Conservation (phyloP, 768 basidiomycete species). For the Suillus luteus region DNA sequence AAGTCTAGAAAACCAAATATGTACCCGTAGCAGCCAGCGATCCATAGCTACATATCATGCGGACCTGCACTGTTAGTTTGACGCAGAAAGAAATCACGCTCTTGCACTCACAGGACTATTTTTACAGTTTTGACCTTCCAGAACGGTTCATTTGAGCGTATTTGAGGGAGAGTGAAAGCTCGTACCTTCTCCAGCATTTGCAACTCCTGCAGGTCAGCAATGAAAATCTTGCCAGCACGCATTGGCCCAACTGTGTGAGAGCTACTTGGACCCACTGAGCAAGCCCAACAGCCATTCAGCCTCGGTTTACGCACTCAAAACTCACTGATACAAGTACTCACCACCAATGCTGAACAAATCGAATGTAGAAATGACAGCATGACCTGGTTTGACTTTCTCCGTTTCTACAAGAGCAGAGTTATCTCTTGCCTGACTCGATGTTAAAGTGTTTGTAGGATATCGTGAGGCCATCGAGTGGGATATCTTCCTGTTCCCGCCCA, state of each 20-base stretch:
- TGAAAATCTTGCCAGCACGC: slow-evolving; percentile 90
- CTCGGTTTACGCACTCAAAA: background rate
- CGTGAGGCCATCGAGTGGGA: slow-evolving; percentile 15
- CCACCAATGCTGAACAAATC: slow-evolving; percentile 92
- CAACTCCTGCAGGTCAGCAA: slow-evolving; percentile 69
- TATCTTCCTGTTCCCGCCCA: slow-evolving; percentile 17
- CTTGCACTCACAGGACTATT: slow-evolving; percentile 66
- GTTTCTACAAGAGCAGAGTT: slow-evolving; percentile 13
- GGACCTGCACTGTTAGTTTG: slow-evolving; percentile 11
- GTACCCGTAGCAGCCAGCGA: slow-evolving; percentile 89
- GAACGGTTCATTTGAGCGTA: slow-evolving; percentile 5
- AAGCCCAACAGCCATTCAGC: slow-evolving; percentile 20
- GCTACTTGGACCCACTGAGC: slow-evolving; percentile 58
- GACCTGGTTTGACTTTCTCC: slow-evolving; percentile 49
- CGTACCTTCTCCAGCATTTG: slow-evolving; percentile 67
- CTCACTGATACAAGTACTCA: slow-evolving; percentile 33
- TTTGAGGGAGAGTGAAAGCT: slow-evolving; percentile 9
- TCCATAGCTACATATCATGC: slow-evolving; percentile 62
- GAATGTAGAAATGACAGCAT: slow-evolving; percentile 92
- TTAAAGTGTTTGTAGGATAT: slow-evolving; percentile 14
- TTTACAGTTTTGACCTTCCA: slow-evolving; percentile 76
- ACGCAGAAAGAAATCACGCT: slow-evolving; percentile 11
- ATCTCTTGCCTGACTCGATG: slow-evolving; percentile 9
- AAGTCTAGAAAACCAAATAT: slow-evolving; percentile 17
- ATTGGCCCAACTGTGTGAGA: slow-evolving; percentile 82